Evolutionary conservation across 139 green algal species (phyloP).

Genomic region (Tetraselmis chui): DNA sequence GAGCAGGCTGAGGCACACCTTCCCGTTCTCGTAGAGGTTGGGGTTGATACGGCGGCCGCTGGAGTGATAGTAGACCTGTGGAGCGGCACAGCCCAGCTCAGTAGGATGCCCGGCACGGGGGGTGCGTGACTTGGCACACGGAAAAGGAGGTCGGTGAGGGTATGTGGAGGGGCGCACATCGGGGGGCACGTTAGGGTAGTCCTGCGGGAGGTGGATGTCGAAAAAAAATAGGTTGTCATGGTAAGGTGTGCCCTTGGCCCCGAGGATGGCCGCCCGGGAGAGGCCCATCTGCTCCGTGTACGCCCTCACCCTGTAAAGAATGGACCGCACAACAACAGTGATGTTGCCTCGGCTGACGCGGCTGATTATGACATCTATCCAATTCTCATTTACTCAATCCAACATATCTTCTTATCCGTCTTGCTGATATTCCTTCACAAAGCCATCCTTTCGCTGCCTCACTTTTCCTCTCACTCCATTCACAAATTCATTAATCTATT

Average conservation of each 20-base stretch:
- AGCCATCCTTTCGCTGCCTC: too few species aligned
- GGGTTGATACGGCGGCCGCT: constrained; percentile 65
- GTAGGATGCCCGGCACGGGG: too few species aligned
- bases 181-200: constrained; percentile 39
- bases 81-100: background rate
- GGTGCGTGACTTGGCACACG: too few species aligned
- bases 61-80: constrained; percentile 2
- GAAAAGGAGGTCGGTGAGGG: too few species aligned
- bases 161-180: constrained; percentile 1
- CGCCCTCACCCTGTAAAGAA: background rate
- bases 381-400: too few species aligned
- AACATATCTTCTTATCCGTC: too few species aligned
- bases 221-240: constrained; percentile 50
- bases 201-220: constrained; percentile 36
- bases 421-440: too few species aligned
- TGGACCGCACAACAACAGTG: too few species aligned
- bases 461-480: too few species aligned
- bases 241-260: constrained; percentile 43
- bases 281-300: constrained; percentile 26
- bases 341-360: too few species aligned
- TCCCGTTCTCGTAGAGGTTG: constrained; percentile 66
- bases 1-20: constrained; percentile 81
- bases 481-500: too few species aligned
- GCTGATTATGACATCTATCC: too few species aligned
- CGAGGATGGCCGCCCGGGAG: constrained; percentile 32